phyloP scores from a whole-genome alignment of 2,329 filamentous ascomycete genomes.

The Penicillium occitanis region DNA sequence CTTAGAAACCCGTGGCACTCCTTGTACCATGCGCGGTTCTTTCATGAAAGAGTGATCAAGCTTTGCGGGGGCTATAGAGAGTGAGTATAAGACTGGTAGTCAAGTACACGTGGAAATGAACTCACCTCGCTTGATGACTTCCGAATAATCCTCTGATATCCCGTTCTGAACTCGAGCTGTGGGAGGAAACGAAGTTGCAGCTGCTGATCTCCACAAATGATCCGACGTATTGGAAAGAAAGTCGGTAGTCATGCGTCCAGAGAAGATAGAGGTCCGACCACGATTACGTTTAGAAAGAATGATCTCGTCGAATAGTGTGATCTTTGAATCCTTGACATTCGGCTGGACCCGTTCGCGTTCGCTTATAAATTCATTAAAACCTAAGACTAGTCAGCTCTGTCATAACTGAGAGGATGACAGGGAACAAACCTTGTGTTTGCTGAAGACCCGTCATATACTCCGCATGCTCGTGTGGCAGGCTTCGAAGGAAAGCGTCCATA shows the following conservation, averaged over 20 bases:
- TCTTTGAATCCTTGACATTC: conserved; percentile 54
- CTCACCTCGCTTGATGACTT: conserved; percentile 53
- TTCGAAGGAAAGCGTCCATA: conserved; percentile 65
- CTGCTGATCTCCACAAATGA: conserved; percentile 63
- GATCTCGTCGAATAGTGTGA: conserved; percentile 65
- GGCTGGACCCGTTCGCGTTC: conserved; percentile 58
- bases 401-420: background rate
- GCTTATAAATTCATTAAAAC: conserved; percentile 64
- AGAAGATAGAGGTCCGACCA: conserved; percentile 59
- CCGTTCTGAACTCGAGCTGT: conserved; percentile 49
- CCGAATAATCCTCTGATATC: conserved; percentile 52
- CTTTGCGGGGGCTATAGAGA: conserved; percentile 63
- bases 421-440: conserved; percentile 60
- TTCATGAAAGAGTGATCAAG: conserved; percentile 86
- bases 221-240: conserved; percentile 64
- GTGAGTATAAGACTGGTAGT: conserved; percentile 3
- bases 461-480: conserved; percentile 62
- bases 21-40: conserved; percentile 85
- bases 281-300: conserved; percentile 64
- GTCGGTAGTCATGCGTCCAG: conserved; percentile 49
- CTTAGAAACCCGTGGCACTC: conserved; percentile 66
- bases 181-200: conserved; percentile 56
- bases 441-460: conserved; percentile 64
- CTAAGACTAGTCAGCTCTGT: conserved; percentile 32
- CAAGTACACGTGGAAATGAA: conserved; percentile 10